These are phyloP conservation scores for Raddia distichophylla DNA, from an alignment of 176 grass and related monocot genomes.

Conservation along the genomic window DNA sequence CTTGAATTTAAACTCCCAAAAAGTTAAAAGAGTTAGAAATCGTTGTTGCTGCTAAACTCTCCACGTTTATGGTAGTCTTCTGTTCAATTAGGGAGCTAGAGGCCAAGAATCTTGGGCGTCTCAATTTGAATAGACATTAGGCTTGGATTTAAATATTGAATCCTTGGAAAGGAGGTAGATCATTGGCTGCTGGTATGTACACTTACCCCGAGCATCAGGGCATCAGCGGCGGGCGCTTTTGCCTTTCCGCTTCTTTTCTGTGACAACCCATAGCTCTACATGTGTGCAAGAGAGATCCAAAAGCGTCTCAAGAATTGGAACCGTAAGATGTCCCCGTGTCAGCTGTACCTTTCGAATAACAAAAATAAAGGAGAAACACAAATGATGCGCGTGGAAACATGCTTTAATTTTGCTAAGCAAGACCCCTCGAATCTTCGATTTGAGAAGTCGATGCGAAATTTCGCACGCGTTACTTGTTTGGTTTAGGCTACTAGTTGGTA, in stretches of 20 bases:
- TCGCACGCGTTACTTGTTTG: slow-evolving; percentile 39
- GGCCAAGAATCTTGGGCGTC: neutral
- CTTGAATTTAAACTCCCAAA: neutral
- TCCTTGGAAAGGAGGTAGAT: neutral
- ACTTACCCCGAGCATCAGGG: slow-evolving; percentile 34
- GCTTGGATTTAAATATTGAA: neutral
- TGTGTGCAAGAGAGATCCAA: slow-evolving; percentile 12
- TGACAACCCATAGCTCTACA: slow-evolving; percentile 37
- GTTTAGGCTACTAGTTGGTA: neutral
- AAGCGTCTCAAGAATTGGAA: slow-evolving; percentile 33
- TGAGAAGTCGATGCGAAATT: slow-evolving; percentile 13
- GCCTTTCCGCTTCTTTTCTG: slow-evolving; percentile 46
- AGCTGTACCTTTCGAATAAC: slow-evolving; percentile 35
- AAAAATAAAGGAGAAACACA: slow-evolving; percentile 41
- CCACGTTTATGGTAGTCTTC: neutral
- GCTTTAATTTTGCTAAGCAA: slow-evolving; percentile 42
- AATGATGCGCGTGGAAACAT: slow-evolving; percentile 32
- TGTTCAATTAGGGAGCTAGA: neutral
- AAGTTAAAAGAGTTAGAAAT: neutral
- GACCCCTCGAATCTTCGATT: neutral
- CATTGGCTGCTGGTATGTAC: slow-evolving; percentile 2
- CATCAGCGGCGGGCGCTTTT: slow-evolving; percentile 32
- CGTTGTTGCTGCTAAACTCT: neutral
- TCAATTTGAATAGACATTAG: neutral
- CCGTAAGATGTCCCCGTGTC: slow-evolving; percentile 3